Base-by-base conservation (phyloP, 345 rosid genomes). In the Mangifera indica region DNA sequence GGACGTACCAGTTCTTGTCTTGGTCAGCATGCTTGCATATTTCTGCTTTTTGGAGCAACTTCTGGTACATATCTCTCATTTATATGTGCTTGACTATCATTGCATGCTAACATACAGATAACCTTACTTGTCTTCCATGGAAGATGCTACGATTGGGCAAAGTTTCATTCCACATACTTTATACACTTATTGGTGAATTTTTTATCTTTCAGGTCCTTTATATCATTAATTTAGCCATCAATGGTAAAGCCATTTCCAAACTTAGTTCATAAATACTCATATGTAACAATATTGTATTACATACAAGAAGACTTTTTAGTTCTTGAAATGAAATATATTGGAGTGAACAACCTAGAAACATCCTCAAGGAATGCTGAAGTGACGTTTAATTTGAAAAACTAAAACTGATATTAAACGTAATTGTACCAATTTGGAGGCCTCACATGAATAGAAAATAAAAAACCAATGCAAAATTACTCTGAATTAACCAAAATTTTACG, bases 11-110 rank as follows among this genome's bases (percentile, higher is more conserved):
- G 69, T 83, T 76, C 94, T 89, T 63, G 83, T 87, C 72, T 79
- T 87, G 79, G 83, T 86, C 77, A 89, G 90, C 79, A 86, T 87
- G 87, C 85, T 89, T 37, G 90, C 87, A 2, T 89, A 89, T 77
- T 87, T 87, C 59, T 86, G 87, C 80, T 84, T 86, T 76, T 73
- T 89, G 48, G 94, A 87, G 85, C 89, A 87, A 76, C 82, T 89
- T 73, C 76, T 89, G 83, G 74, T 86, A 71, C 10, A 21, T 59
- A 46, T 45, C 4, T 13, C 54, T 63, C 11, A 1, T 61, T 51
- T 32, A 37, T 37, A 37, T 37, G 42, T 37, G 9, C 42, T 37
- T 6, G 42, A 37, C 42, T 7, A 37, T 37, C 8, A 37, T 69
- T 46, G 25, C 63, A 25, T 13, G 26, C 59, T 37, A 51, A 46